Base-by-base conservation (phyloP, 768 basidiomycete species). In the Galerina sulciceps region DNA sequence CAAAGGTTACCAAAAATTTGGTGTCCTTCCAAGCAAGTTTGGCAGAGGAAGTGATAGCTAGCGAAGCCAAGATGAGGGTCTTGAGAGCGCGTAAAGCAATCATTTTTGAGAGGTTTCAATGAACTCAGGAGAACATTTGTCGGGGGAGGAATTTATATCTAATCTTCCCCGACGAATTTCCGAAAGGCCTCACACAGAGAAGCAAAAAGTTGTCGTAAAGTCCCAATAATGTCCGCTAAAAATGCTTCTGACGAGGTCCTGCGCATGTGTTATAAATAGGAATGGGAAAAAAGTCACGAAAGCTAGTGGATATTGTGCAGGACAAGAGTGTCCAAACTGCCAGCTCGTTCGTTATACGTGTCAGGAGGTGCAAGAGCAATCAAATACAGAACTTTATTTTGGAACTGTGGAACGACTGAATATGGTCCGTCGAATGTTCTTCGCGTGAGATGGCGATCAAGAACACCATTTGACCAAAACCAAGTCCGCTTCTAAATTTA, bases 1-100 rank as follows among this genome's bases (percentile, higher is more conserved):
- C 87, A 62, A 88, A 88, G 1, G 81, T 76, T 61, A 88, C 83
- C 50, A 87, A 63, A 65, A 79, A 86, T 61, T 85, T 70, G 4
- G 81, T 87, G 13, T 75, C 73, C 11, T 74, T 76, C 86, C 85
- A 87, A 6, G 81, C 76, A 2, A 83, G 71, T 51, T 69, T 69
- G 5, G 73, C 69, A 18, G 65, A 59, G 17, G 61, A 55, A 44
- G 45, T 62, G 26, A 58, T 55, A 26, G 40, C 43, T 40, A 55
- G 22, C 26, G 51, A 63, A 22, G 38, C 46, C 22, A 59, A 22
- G 44, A 59, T 20, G 34, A 53, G 38, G 5, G 49, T 13, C 23
- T 34, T 44, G 6, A 61, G 38, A 26, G 53, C 50, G 45, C 48
- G 58, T 37, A 51, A 43, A 41, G 26, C 41, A 42, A 55, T 36